These are phyloP conservation scores for Helenozyma rhizophorensis DNA, from an alignment of 805 yeast genomes.

Conservation along the genomic window DNA sequence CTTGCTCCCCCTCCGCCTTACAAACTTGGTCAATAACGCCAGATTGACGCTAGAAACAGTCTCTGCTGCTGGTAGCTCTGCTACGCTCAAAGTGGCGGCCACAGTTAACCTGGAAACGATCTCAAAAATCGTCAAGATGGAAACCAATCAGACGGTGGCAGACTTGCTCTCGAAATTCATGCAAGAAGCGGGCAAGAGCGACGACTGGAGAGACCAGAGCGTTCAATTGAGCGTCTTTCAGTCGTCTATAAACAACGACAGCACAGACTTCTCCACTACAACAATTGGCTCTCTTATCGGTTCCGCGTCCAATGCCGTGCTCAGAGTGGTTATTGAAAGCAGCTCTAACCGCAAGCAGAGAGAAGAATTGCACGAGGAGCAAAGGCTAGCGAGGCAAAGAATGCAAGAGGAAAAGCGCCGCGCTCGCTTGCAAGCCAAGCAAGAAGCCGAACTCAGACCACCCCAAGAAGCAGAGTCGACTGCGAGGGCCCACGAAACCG, in stretches of 20 bases:
- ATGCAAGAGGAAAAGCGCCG: constrained; percentile 2
- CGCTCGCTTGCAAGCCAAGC: neutral
- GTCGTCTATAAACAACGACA: constrained; percentile 2
- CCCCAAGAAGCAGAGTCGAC: too few relatives aligned
- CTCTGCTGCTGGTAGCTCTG: neutral
- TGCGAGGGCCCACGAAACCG: too few relatives aligned
- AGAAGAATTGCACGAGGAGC: constrained; percentile 4
- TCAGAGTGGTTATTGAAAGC: constrained; percentile 10
- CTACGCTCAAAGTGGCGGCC: constrained; percentile 8
- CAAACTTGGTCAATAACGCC: constrained; percentile 30
- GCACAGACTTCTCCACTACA: constrained; percentile 3
- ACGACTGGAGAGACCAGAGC: constrained; percentile 18
- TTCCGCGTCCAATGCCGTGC: constrained; percentile 11
- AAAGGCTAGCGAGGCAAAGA: constrained; percentile 1
- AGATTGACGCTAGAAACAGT: constrained; percentile 20
- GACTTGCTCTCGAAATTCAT: constrained; percentile 3
- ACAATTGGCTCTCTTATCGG: constrained; percentile 13
- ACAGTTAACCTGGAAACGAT: constrained; percentile 3
- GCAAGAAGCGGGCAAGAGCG: constrained; percentile 6
- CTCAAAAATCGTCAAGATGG: constrained; percentile 6
- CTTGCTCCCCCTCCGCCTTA: constrained; percentile 28
- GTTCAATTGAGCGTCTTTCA: constrained; percentile 12
- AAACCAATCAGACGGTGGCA: constrained; percentile 3
- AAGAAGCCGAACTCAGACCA: neutral
- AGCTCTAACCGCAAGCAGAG: neutral